These are phyloP conservation scores for Cytospora chrysosperma DNA, from an alignment of 2,329 filamentous ascomycete genomes.

Conservation along the genomic window DNA sequence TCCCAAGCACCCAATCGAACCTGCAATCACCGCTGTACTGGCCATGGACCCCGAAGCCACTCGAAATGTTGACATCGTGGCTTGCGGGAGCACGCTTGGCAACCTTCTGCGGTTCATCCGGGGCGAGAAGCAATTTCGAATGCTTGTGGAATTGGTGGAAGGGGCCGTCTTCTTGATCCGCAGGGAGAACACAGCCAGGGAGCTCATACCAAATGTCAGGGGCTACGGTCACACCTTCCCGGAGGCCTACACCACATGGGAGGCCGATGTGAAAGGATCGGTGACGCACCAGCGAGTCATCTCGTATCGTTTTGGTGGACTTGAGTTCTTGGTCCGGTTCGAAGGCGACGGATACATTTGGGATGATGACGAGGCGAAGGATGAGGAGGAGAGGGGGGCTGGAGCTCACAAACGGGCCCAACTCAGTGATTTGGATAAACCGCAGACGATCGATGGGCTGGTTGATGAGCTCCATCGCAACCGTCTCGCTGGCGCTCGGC, in stretches of 20 bases:
- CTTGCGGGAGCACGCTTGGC: constrained; percentile 60
- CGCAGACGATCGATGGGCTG: background rate
- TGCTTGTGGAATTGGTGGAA: constrained; percentile 55
- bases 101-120: constrained; percentile 59
- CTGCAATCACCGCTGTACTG: constrained; percentile 43
- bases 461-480: constrained; percentile 2
- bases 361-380: background rate
- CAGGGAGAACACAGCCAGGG: constrained; percentile 58
- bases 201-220: constrained; percentile 52
- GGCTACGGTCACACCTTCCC: constrained; percentile 69
- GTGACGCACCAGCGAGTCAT: constrained; percentile 62
- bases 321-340: constrained; percentile 53
- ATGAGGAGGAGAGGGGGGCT: background rate
- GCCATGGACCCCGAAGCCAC: constrained; percentile 37
- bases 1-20: constrained; percentile 50
- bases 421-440: background rate
- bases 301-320: constrained; percentile 54
- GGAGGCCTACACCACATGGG: constrained; percentile 65
- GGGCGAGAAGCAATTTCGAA: constrained; percentile 51
- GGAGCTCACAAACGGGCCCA: too few relatives aligned
- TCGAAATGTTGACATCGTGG: constrained; percentile 52
- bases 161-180: constrained; percentile 63
- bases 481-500: constrained; percentile 1
- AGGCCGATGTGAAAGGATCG: constrained; percentile 51
- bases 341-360: constrained; percentile 57